Conservation (phyloP, 495 filamentous ascomycete genomes). For the Aspergillus funiculosus region DNA sequence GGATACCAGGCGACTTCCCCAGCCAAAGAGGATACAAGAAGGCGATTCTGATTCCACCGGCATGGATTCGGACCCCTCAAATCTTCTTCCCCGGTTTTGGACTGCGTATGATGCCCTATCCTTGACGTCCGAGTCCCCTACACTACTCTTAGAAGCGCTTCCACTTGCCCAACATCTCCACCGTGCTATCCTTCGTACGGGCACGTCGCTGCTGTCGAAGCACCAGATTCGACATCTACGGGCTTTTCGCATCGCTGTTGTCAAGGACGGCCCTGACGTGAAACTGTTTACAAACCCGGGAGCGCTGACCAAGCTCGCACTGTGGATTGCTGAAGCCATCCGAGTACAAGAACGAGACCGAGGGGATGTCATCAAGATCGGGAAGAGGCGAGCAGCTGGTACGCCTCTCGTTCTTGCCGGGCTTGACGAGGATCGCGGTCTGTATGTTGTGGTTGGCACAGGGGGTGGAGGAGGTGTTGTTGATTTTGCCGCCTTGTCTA, state of each 20-base stretch:
- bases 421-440: slow-evolving; percentile 78
- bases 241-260: slow-evolving; percentile 89
- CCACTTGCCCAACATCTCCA: slow-evolving; percentile 84
- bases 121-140: slow-evolving; percentile 39
- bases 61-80: slow-evolving; percentile 33
- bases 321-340: slow-evolving; percentile 93
- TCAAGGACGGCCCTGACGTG: slow-evolving; percentile 91
- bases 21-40: slow-evolving; percentile 24
- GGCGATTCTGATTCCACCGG: slow-evolving; percentile 31
- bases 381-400: slow-evolving; percentile 50
- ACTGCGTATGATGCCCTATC: slow-evolving; percentile 83
- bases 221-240: slow-evolving; percentile 86
- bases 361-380: slow-evolving; percentile 60
- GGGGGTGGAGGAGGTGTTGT: slow-evolving; percentile 62
- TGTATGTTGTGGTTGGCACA: slow-evolving; percentile 88
- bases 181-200: slow-evolving; percentile 88
- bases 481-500: slow-evolving; percentile 58
- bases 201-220: slow-evolving; percentile 84
- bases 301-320: slow-evolving; percentile 82
- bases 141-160: slow-evolving; percentile 59
- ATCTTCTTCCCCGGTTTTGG: slow-evolving; percentile 68
- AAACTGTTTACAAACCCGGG: slow-evolving; percentile 83
- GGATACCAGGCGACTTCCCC: slow-evolving; percentile 33
- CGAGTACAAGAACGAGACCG: slow-evolving; percentile 79
- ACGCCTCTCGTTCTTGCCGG: slow-evolving; percentile 86